A percentile compares a stretch with the other conserved stretches of the same genome.
Conservation (phyloP, 2,329 filamentous ascomycete genomes). For the Periconia macrospinosa region DNA sequence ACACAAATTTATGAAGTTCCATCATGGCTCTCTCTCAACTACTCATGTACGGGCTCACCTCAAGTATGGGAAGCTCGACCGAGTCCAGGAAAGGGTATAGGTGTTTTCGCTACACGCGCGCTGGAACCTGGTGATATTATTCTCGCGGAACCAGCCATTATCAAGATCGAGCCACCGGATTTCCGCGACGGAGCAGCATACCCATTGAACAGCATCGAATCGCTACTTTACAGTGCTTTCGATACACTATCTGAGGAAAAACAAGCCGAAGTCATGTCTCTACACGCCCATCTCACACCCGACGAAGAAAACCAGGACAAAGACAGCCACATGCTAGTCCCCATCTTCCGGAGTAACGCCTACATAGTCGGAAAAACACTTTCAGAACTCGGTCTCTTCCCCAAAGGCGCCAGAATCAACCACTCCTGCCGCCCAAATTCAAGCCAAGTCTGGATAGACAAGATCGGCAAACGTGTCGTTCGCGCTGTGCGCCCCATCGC, state of each 20-base stretch:
- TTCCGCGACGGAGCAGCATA: conserved; percentile 30
- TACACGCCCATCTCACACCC: conserved; percentile 26
- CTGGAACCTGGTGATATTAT: conserved; percentile 45
- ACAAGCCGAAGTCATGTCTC: conserved; percentile 29
- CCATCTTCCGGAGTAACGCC: conserved; percentile 41
- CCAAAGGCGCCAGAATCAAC: conserved; percentile 41
- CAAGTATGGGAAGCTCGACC: conserved; percentile 29
- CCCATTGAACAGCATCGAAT: conserved; percentile 23
- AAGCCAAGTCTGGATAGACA: conserved; percentile 41
- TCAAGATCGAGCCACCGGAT: conserved; percentile 34
- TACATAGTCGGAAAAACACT: conserved; percentile 32
- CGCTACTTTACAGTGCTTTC: conserved; percentile 26
- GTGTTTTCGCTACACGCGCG: conserved; percentile 43
- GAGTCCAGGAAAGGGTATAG: conserved; percentile 47
- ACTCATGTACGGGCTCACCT: conserved; percentile 26
- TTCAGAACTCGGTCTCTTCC: conserved; percentile 31
- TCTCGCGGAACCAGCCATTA: conserved; percentile 44
- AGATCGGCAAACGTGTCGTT: conserved; percentile 32
- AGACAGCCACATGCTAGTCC: conserved; percentile 21
- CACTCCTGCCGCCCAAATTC: conserved; percentile 42
- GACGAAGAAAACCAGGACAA: conserved; percentile 21
- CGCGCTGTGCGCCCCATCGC: conserved; percentile 41
- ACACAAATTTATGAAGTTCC: conserved; percentile 8
- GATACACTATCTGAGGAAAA: conserved; percentile 18
- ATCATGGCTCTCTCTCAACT: conserved; percentile 18